A percentile compares a stretch with the other conserved stretches of the same genome.
Conservation (phyloP, 2,329 filamentous ascomycete species). For the Chaetomium sp. region DNA sequence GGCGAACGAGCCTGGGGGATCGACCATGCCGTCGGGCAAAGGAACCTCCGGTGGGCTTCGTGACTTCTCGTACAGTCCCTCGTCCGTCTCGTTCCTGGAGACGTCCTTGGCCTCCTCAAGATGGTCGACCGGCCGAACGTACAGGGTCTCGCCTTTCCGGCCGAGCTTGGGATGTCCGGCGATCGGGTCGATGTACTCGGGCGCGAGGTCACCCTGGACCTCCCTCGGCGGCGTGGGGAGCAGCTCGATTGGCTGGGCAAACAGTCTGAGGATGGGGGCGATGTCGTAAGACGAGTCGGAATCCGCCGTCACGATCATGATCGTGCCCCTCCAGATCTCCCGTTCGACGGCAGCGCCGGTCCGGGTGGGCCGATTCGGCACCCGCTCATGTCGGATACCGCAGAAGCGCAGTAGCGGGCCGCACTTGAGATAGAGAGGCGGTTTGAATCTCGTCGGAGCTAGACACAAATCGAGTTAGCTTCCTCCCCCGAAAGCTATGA, state of each 20-base stretch:
- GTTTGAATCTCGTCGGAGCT: conserved; percentile 74
- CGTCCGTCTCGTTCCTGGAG: conserved; percentile 76
- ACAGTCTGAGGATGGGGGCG: conserved; percentile 77
- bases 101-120: conserved; percentile 77
- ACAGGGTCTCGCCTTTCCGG: conserved; percentile 81
- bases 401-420: conserved; percentile 89
- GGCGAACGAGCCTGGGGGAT: conserved; percentile 57
- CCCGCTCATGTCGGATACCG: conserved; percentile 70
- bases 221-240: conserved; percentile 75
- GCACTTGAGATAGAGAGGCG: conserved; percentile 81
- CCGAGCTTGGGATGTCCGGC: conserved; percentile 85
- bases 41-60: conserved; percentile 55
- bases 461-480: conserved; percentile 23
- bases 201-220: conserved; percentile 67
- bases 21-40: conserved; percentile 46
- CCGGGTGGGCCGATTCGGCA: conserved; percentile 44
- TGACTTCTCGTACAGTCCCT: conserved; percentile 77
- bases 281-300: conserved; percentile 79
- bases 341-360: conserved; percentile 52
- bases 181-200: conserved; percentile 86
- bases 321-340: conserved; percentile 87
- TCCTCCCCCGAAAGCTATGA: neutral
- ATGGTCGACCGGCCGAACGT: conserved; percentile 86
- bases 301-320: conserved; percentile 95
- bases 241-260: conserved; percentile 82